phyloP scores from a whole-genome alignment of 2,329 filamentous ascomycete genomes.

The Tolypocladium tropicale region DNA sequence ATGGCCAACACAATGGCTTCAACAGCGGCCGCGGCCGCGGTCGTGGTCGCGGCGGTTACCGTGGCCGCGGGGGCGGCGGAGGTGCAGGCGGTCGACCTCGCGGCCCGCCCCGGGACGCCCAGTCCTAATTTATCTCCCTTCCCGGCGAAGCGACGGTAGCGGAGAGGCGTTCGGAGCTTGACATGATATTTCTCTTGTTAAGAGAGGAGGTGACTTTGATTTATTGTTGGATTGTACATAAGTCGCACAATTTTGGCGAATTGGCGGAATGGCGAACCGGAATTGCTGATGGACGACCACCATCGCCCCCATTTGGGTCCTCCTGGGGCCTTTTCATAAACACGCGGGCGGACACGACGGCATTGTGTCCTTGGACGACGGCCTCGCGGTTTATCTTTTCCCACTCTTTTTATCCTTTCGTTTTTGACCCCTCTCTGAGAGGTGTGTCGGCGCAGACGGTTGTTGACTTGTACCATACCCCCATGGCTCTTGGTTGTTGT shows the following conservation, averaged over 20 bases:
- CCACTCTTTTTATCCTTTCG: constrained; percentile 7
- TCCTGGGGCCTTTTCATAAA: background rate
- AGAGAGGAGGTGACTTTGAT: constrained; percentile 13
- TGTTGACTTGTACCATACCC: constrained; percentile 17
- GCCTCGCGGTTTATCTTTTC: constrained; percentile 9
- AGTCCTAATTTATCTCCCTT: constrained; percentile 18
- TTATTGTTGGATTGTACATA: constrained; percentile 32
- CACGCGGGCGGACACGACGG: constrained; percentile 10
- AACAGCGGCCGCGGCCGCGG: constrained; percentile 26
- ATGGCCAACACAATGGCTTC: constrained; percentile 25
- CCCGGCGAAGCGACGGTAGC: constrained; percentile 9
- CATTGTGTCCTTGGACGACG: constrained; percentile 3
- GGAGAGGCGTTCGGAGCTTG: constrained; percentile 5
- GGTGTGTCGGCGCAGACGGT: constrained; percentile 11
- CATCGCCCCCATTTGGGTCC: background rate
- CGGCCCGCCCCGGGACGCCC: constrained; percentile 23
- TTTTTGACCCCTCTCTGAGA: constrained; percentile 1
- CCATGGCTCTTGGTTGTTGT: constrained; percentile 17
- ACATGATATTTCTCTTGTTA: constrained; percentile 5
- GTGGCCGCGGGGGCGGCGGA: constrained; percentile 24
- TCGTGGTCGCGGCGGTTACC: constrained; percentile 21
- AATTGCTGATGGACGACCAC: constrained; percentile 18
- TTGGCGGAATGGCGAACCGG: constrained; percentile 23
- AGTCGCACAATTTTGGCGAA: constrained; percentile 28
- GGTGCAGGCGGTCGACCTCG: constrained; percentile 23